Percentiles rank a stretch among this genome's conserved stretches.
Conservation (phyloP, 1,139 yeast species). For the Blastobotrys ciferrii region DNA sequence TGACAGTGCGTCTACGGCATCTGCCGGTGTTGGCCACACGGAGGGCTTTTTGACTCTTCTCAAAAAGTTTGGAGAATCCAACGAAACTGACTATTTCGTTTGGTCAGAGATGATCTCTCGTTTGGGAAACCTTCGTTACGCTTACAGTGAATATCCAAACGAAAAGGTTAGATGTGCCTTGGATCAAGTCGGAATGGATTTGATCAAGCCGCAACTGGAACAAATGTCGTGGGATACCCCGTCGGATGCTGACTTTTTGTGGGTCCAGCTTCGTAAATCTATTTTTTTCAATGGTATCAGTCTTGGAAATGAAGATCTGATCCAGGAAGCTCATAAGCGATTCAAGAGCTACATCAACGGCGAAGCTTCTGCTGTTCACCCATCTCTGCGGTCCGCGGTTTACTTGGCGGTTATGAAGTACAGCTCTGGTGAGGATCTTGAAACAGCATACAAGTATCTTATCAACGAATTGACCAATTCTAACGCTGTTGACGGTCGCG, state of each 20-base stretch:
- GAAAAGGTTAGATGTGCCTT: slow-evolving; percentile 39
- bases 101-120: slow-evolving; percentile 61
- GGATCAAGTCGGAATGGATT: slow-evolving; percentile 41
- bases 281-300: slow-evolving; percentile 53
- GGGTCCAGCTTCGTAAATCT: slow-evolving; percentile 51
- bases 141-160: slow-evolving; percentile 49
- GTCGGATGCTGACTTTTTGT: slow-evolving; percentile 45
- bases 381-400: slow-evolving; percentile 56
- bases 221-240: slow-evolving; percentile 40
- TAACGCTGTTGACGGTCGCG: slow-evolving; percentile 63
- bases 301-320: slow-evolving; percentile 49
- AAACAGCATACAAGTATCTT: slow-evolving; percentile 48
- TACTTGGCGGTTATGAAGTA: slow-evolving; percentile 47
- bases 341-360: slow-evolving; percentile 42
- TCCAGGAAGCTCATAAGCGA: slow-evolving; percentile 45
- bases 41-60: slow-evolving; percentile 50
- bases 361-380: slow-evolving; percentile 46
- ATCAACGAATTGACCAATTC: slow-evolving; percentile 55
- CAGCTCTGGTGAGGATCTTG: slow-evolving; percentile 36
- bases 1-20: slow-evolving; percentile 58
- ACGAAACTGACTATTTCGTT: slow-evolving; percentile 54
- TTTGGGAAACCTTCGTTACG: slow-evolving; percentile 44
- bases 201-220: slow-evolving; percentile 46
- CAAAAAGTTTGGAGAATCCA: slow-evolving; percentile 42
- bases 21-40: slow-evolving; percentile 56